Percentiles rank a stretch among this genome's conserved stretches.
Evolutionary conservation across 2,329 filamentous ascomycete species (phyloP).

Genomic region (Sclerotinia glacialis): DNA sequence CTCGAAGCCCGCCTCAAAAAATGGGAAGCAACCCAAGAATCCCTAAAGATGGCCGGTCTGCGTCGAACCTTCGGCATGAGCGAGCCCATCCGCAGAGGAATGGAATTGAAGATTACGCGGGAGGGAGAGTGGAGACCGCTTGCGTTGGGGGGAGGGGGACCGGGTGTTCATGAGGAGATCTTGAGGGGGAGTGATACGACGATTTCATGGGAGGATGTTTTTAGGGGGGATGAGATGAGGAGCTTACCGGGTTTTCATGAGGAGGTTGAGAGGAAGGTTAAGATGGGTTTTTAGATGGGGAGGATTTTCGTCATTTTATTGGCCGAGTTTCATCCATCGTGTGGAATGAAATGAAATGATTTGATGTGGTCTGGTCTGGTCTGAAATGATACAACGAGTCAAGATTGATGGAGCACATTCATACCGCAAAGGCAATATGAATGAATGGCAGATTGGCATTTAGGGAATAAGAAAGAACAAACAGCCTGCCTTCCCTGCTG

Average conservation of each 20-base stretch:
- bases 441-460: background rate
- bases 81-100: conserved; percentile 85
- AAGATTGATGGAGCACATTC: background rate
- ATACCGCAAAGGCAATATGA: background rate
- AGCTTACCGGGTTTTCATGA: conserved; percentile 74
- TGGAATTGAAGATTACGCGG: conserved; percentile 89
- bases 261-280: conserved; percentile 90
- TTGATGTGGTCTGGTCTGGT: background rate
- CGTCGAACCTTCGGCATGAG: conserved; percentile 86
- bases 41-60: conserved; percentile 82
- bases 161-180: conserved; percentile 80
- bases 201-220: conserved; percentile 93
- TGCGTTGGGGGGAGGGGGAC: conserved; percentile 54
- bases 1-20: conserved; percentile 84
- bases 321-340: background rate
- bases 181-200: conserved; percentile 73
- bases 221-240: conserved; percentile 71
- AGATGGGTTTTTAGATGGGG: conserved; percentile 53
- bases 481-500: background rate
- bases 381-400: background rate
- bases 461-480: background rate
- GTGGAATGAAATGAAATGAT: background rate
- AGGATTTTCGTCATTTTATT: conserved; percentile 14
- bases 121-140: conserved; percentile 77
- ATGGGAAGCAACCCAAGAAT: conserved; percentile 88